These are phyloP conservation scores for Backusella tarrabulga DNA, from an alignment of 192 early-diverging fungal genomes.

Conservation along the genomic window DNA sequence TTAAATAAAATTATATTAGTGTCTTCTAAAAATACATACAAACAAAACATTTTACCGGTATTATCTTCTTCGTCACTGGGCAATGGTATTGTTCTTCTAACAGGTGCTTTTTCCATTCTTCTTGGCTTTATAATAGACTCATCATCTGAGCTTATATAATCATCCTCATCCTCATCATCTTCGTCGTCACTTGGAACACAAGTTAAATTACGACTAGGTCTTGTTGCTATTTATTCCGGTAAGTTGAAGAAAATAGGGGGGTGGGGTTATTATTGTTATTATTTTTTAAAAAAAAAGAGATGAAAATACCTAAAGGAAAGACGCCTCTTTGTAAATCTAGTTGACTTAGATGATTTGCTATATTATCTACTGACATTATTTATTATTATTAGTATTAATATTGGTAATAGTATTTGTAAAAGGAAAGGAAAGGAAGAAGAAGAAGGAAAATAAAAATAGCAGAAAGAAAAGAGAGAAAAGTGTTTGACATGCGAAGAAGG, in stretches of 20 bases:
- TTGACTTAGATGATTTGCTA: neutral
- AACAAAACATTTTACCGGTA: neutral
- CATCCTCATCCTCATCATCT: constrained; percentile 6
- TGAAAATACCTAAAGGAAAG: neutral
- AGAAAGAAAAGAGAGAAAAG: constrained; percentile 7
- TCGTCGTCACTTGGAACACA: constrained; percentile 26
- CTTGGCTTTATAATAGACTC: constrained; percentile 4
- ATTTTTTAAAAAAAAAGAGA: neutral
- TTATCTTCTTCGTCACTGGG: constrained; percentile 32
- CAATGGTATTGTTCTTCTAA: constrained; percentile 11
- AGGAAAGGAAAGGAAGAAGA: neutral
- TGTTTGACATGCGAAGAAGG: neutral
- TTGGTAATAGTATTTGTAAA: neutral
- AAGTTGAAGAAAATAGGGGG: constrained; percentile 1
- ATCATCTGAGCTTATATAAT: constrained; percentile 12
- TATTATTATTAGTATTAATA: neutral
- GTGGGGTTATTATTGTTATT: neutral
- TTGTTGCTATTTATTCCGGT: neutral
- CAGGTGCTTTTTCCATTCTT: neutral
- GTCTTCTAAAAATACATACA: neutral
- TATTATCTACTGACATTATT: neutral
- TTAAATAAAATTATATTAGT: neutral
- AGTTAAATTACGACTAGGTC: constrained; percentile 6
- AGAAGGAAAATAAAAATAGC: constrained; percentile 6
- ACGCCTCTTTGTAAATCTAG: neutral